Conservation (phyloP, 345 rosid species). For the Jatropha curcas region DNA sequence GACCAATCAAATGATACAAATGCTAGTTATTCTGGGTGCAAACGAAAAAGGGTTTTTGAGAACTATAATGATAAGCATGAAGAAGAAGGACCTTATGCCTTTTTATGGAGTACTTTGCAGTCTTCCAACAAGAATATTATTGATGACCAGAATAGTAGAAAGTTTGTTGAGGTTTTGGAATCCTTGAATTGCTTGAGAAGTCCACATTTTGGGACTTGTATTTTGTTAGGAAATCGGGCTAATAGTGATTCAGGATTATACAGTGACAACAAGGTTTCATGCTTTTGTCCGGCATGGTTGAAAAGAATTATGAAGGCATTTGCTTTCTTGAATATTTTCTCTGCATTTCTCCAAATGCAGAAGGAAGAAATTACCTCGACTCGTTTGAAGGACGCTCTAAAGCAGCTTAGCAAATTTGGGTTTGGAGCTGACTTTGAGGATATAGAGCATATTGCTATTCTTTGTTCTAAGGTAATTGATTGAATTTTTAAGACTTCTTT, state of each 20-base stretch:
- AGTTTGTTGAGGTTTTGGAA: conserved; percentile 65
- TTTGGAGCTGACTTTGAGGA: conserved; percentile 52
- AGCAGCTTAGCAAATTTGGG: conserved; percentile 50
- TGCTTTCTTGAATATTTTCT: conserved; percentile 59
- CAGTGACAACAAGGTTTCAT: conserved; percentile 17
- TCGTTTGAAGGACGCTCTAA: conserved; percentile 49
- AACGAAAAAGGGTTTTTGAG: conserved; percentile 46
- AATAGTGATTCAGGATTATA: conserved; percentile 6
- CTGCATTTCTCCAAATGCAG: conserved; percentile 44
- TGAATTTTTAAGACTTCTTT: neutral
- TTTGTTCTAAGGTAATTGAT: conserved; percentile 68
- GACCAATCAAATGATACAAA: conserved; percentile 22
- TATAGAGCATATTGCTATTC: conserved; percentile 59
- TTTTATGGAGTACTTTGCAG: conserved; percentile 49
- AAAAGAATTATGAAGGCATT: conserved; percentile 61
- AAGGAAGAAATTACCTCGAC: conserved; percentile 38
- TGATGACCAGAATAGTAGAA: conserved; percentile 49
- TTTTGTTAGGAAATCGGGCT: conserved; percentile 33
- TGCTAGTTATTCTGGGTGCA: conserved; percentile 20
- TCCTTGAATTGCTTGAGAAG: conserved; percentile 59
- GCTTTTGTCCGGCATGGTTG: conserved; percentile 85
- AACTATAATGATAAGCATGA: neutral
- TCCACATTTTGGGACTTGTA: conserved; percentile 52
- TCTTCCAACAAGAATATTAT: conserved; percentile 42
- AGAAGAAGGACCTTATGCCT: conserved; percentile 37